Evolutionary conservation across 352 stramenopile species (phyloP).

Genomic region (Globisporangium radiosum): DNA sequence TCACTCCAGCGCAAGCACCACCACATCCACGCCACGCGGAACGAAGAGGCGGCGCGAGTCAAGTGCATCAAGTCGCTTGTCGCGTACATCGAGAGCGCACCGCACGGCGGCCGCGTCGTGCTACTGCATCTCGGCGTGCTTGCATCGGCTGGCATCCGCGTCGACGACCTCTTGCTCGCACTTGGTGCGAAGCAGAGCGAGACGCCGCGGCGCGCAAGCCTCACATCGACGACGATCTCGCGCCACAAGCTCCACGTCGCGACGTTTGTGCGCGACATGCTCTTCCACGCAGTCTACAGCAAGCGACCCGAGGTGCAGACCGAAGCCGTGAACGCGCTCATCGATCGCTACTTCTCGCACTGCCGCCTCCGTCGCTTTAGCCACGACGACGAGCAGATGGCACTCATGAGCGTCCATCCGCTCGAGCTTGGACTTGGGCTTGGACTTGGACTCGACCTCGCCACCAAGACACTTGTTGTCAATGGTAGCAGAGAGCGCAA

Average conservation of each 20-base stretch:
- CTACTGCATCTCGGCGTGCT: slow-evolving; percentile 62
- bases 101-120: slow-evolving; percentile 44
- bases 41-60: slow-evolving; percentile 28
- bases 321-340: slow-evolving; percentile 36
- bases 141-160: slow-evolving; percentile 24
- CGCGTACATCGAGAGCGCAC: slow-evolving; percentile 41
- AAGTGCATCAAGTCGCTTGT: slow-evolving; percentile 34
- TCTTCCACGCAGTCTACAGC: slow-evolving; percentile 71
- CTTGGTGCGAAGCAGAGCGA: slow-evolving; percentile 53
- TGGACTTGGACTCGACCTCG: background rate
- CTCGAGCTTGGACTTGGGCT: background rate
- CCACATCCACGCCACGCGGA: slow-evolving; percentile 22
- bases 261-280: slow-evolving; percentile 65
- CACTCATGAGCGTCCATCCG: slow-evolving; percentile 13
- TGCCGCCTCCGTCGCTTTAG: slow-evolving; percentile 61
- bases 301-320: slow-evolving; percentile 36
- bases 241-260: slow-evolving; percentile 43
- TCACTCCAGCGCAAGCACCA: slow-evolving; percentile 16
- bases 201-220: slow-evolving; percentile 16
- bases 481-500: background rate
- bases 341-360: slow-evolving; percentile 68
- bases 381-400: slow-evolving; percentile 38
- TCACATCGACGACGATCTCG: slow-evolving; percentile 14
- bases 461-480: slow-evolving; percentile 7
- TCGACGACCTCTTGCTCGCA: slow-evolving; percentile 47